phyloP scores from a whole-genome alignment of 768 basidiomycete species.

The Pleurotus tuber-regium region DNA sequence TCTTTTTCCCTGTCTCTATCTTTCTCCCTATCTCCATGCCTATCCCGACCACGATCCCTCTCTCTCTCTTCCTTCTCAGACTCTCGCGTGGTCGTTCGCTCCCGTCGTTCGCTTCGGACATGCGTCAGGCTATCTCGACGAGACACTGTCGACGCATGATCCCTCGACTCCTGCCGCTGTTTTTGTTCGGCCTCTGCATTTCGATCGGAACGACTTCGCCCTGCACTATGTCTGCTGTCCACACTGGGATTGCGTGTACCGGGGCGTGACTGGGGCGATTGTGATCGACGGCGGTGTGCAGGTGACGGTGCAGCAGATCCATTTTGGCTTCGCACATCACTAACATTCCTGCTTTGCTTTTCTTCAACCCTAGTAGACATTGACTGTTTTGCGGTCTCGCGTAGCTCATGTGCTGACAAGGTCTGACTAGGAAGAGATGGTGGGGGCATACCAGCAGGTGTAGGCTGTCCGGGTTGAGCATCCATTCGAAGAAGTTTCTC shows the following conservation, averaged over 20 bases:
- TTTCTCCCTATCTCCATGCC: conserved; percentile 57
- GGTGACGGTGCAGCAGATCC: conserved; percentile 57
- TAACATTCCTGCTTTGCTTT: conserved; percentile 23
- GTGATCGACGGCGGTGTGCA: conserved; percentile 61
- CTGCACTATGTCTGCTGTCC: conserved; percentile 73
- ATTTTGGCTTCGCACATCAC: conserved; percentile 43
- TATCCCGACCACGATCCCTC: conserved; percentile 53
- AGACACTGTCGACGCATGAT: conserved; percentile 33
- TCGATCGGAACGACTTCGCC: conserved; percentile 55
- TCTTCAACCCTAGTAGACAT: conserved; percentile 46
- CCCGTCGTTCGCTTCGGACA: conserved; percentile 47
- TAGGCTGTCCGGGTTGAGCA: conserved; percentile 27
- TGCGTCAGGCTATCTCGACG: conserved; percentile 54
- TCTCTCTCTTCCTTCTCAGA: conserved; percentile 43
- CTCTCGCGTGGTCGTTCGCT: conserved; percentile 37
- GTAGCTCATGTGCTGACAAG: conserved; percentile 70
- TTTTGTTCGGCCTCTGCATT: conserved; percentile 51
- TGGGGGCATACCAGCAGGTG: conserved; percentile 57
- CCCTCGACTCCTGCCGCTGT: conserved; percentile 41
- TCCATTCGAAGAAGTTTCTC: conserved; percentile 36
- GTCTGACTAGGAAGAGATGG: conserved; percentile 79
- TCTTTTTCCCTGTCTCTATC: conserved; percentile 53
- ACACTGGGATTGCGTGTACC: conserved; percentile 68
- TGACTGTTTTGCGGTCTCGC: conserved; percentile 76
- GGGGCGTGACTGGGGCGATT: conserved; percentile 63